Base-by-base conservation (phyloP, 2,329 filamentous ascomycete species). In the Aspergillus sp. region DNA sequence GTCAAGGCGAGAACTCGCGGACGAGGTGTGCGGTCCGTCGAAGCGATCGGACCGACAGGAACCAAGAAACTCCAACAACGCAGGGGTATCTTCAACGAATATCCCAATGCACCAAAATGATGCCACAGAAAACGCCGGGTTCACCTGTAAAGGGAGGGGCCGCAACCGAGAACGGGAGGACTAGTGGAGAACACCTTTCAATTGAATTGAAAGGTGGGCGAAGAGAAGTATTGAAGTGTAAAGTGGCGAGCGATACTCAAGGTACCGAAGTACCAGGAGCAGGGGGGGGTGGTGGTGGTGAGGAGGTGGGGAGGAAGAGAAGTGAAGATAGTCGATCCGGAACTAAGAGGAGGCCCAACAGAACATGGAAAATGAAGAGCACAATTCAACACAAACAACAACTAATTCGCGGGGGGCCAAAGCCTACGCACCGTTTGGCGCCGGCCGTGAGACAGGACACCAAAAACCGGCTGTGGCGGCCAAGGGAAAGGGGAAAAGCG, bases 341-440 rank as follows among this genome's bases (percentile, higher is more conserved):
- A 61, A 62, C 58, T 59, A 55, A 29, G 54, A 58, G 39, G 62
- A 60, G 58, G 59, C 61, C 61, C 56, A 61, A 60, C 39, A 56
- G 54, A 56, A 58, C 39, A 62, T 56, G 49, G 47, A 52, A 63
- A 60, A 61, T 26, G 54, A 60, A 64, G 58, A 58, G 42, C 49
- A 20, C 42, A 55, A 49, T 55, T 55, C 56, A 59, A 65, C 56
- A 66, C 22, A 24, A 24, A 24, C 24, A 63, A 64, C 64, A 59
- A 59, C 59, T n/a, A 60, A 63, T 58, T 57, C 60, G 58, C 51
- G 69, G 71, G 70, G 73, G 74, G 73, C 74, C 73, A 72, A 73
- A 76, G 75, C 75, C 75, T 77, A 77, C 72, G 75, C 75, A 77
- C 75, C 75, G 74, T 77, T 75, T 77, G 75, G 75, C 75, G 75